Evolutionary conservation across 352 stramenopile species (phyloP).

Genomic region (Phytopythium montanum): DNA sequence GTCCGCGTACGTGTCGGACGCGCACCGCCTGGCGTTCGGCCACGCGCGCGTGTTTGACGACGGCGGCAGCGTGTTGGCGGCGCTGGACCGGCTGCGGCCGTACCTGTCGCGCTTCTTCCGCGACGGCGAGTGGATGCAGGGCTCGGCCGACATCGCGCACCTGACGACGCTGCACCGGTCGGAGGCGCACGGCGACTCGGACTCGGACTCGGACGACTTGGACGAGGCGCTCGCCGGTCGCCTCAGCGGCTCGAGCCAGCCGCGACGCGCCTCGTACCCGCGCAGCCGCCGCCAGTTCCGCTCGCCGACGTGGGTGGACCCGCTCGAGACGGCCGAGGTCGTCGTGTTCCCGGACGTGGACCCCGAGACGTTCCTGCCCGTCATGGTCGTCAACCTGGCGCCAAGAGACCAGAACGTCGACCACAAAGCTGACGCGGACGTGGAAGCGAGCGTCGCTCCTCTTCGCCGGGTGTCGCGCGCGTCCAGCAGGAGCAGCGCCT

Average conservation of each 20-base stretch:
- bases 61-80: constrained; percentile 52
- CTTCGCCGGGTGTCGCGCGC: constrained; percentile 1
- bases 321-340: constrained; percentile 37
- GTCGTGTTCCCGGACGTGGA: constrained; percentile 51
- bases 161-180: constrained; percentile 39
- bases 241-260: constrained; percentile 11
- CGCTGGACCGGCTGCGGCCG: constrained; percentile 57
- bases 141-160: constrained; percentile 24
- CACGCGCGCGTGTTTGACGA: constrained; percentile 50
- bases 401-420: background rate
- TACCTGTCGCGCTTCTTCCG: constrained; percentile 55
- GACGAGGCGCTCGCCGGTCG: constrained; percentile 14
- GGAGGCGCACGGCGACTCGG: constrained; percentile 26
- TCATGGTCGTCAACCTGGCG: constrained; percentile 61
- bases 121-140: constrained; percentile 30
- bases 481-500: constrained; percentile 4
- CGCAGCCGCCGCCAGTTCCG: constrained; percentile 29
- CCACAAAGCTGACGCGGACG: no score
- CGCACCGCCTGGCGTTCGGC: constrained; percentile 43
- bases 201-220: constrained; percentile 39
- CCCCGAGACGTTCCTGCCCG: constrained; percentile 37
- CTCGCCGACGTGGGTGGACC: constrained; percentile 43
- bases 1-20: constrained; percentile 38
- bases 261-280: constrained; percentile 19
- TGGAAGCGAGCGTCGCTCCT: no score